Evolutionary conservation across 2,329 filamentous ascomycete species (phyloP).

Genomic region (Botryotinia globosa): DNA sequence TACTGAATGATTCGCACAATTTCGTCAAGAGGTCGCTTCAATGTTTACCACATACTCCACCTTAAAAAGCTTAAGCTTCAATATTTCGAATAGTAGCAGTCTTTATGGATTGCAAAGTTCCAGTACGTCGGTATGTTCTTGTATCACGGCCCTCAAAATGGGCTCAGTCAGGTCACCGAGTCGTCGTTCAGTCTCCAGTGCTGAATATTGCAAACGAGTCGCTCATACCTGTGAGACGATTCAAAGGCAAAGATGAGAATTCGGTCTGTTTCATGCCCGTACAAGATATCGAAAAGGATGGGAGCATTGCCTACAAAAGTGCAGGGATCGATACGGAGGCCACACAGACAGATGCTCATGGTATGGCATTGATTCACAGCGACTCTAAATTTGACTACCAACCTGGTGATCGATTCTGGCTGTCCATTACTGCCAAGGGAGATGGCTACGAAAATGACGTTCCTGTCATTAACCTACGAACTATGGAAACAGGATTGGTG

Average conservation of each 20-base stretch:
- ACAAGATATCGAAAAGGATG: conserved; percentile 31
- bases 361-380: conserved; percentile 27
- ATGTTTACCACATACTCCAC: background rate
- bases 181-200: conserved; percentile 31
- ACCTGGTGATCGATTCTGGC: conserved; percentile 29
- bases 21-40: background rate
- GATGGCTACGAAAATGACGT: conserved; percentile 16
- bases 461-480: conserved; percentile 33
- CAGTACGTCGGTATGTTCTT: conserved; percentile 30
- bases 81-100: background rate
- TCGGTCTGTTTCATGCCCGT: conserved; percentile 28
- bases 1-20: background rate
- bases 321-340: conserved; percentile 19
- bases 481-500: conserved; percentile 24
- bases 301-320: conserved; percentile 24
- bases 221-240: conserved; percentile 28
- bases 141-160: conserved; percentile 28
- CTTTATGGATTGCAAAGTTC: conserved; percentile 25
- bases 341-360: conserved; percentile 26
- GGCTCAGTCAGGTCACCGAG: conserved; percentile 23
- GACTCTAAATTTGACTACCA: conserved; percentile 25
- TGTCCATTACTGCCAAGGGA: conserved; percentile 21
- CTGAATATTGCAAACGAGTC: conserved; percentile 20
- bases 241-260: conserved; percentile 27
- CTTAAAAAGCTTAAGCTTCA: background rate